Conservation (phyloP, 768 basidiomycete genomes). For the Tricholoma flavovirens region DNA sequence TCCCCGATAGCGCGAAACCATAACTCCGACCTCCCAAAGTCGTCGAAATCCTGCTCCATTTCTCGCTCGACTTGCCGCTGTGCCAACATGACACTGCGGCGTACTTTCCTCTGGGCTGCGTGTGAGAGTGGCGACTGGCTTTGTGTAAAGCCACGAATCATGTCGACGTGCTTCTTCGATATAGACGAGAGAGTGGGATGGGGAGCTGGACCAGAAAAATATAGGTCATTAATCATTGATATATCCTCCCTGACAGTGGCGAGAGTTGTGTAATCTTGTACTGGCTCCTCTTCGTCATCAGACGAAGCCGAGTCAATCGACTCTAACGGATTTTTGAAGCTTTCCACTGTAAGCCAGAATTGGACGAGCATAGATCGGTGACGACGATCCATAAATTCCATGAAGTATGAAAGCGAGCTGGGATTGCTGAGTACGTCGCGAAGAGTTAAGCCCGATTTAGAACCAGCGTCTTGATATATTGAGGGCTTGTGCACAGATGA, state of each 20-base stretch:
- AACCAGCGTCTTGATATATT: constrained; percentile 34
- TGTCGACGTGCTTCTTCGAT: constrained; percentile 61
- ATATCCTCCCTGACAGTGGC: constrained; percentile 81
- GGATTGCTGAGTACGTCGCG: constrained; percentile 85
- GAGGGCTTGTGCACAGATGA: constrained; percentile 29
- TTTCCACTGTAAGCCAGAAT: constrained; percentile 97
- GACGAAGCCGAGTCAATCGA: constrained; percentile 69
- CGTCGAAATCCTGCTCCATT: constrained; percentile 91
- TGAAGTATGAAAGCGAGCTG: constrained; percentile 88
- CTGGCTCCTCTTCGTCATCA: constrained; percentile 48
- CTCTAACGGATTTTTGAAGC: constrained; percentile 95
- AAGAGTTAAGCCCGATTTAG: constrained; percentile 51
- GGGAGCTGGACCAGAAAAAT: constrained; percentile 61
- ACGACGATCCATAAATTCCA: constrained; percentile 97
- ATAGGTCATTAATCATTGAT: constrained; percentile 81
- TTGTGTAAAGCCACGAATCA: constrained; percentile 63
- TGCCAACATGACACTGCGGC: constrained; percentile 74
- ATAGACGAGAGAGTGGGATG: constrained; percentile 59
- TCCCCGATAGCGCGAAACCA: constrained; percentile 89
- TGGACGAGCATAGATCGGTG: constrained; percentile 82
- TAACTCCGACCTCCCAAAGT: constrained; percentile 82
- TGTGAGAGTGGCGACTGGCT: constrained; percentile 40
- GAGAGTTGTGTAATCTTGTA: constrained; percentile 49
- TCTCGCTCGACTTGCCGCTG: constrained; percentile 82
- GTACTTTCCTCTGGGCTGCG: constrained; percentile 48